Conservation (phyloP, 1,284 basidiomycete genomes). For the Ganoderma sinense region DNA sequence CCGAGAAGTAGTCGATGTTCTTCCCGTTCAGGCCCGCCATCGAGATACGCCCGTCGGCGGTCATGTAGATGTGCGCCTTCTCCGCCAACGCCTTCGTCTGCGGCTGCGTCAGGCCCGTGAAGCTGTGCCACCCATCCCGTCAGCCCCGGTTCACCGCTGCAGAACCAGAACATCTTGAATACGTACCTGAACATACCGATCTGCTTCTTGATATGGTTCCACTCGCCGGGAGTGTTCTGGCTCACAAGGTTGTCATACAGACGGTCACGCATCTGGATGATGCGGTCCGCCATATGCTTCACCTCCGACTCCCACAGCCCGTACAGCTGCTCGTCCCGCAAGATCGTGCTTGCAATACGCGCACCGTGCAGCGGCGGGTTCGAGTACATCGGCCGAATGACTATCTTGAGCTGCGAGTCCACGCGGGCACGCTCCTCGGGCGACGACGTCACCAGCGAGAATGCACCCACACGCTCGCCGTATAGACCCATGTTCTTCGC, state of each 20-base stretch:
- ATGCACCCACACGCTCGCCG: conserved; percentile 96
- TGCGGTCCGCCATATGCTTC: conserved; percentile 95
- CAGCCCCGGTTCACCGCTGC: conserved; percentile 4
- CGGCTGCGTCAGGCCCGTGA: conserved; percentile 84
- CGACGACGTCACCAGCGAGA: conserved; percentile 82
- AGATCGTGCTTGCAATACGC: conserved; percentile 86
- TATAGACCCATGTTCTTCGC: conserved; percentile 99
- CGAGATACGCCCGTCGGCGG: conserved; percentile 88
- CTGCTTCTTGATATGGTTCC: conserved; percentile 97
- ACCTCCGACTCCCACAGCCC: conserved; percentile 91
- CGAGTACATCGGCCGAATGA: conserved; percentile 98
- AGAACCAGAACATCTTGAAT: not conserved
- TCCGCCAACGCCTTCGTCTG: conserved; percentile 91
- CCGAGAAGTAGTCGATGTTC: conserved; percentile 94
- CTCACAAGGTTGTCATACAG: conserved; percentile 84
- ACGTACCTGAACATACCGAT: conserved; percentile 93
- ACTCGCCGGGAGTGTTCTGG: conserved; percentile 91
- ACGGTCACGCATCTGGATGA: conserved; percentile 93
- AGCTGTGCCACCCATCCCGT: conserved; percentile 52
- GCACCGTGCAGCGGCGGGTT: conserved; percentile 98
- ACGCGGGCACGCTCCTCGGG: conserved; percentile 89
- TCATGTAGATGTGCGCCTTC: conserved; percentile 96
- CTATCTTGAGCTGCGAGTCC: conserved; percentile 94
- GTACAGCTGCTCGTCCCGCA: conserved; percentile 83
- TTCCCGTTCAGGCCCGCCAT: conserved; percentile 94